A percentile compares a stretch with the other conserved stretches of the same genome.
Evolutionary conservation across 2,329 filamentous ascomycete genomes (phyloP).

Genomic region (Septoria petroselini): DNA sequence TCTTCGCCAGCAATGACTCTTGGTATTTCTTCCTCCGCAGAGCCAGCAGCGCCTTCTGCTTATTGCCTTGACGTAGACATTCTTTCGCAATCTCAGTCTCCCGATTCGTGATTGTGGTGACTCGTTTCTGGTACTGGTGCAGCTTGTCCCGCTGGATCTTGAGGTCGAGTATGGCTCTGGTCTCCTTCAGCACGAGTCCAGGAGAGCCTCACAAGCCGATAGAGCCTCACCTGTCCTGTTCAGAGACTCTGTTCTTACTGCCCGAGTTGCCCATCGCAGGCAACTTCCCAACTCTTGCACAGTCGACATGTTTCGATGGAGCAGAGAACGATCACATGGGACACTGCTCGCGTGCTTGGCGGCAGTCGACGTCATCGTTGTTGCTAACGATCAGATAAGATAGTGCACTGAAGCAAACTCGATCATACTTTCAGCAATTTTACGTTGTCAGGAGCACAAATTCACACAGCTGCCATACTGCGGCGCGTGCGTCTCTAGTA

Average conservation of each 20-base stretch:
- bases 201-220: too few species aligned
- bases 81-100: constrained; percentile 83
- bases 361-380: constrained; percentile 1
- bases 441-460: not conserved
- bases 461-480: not conserved
- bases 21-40: constrained; percentile 96
- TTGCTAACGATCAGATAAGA: constrained; percentile 3
- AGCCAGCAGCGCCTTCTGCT: constrained; percentile 76
- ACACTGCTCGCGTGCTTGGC: constrained; percentile 10
- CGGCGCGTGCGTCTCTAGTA: not conserved
- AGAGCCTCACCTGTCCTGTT: constrained; percentile 75
- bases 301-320: not conserved
- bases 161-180: constrained; percentile 91
- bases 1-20: constrained; percentile 81
- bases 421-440: not conserved
- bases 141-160: constrained; percentile 97
- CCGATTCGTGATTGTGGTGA: constrained; percentile 77
- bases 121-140: constrained; percentile 90
- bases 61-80: constrained; percentile 77
- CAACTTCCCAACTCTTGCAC: constrained; percentile 1
- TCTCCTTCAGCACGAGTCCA: constrained; percentile 4
- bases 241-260: constrained; percentile 64
- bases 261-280: constrained; percentile 60
- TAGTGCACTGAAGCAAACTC: constrained; percentile 4
- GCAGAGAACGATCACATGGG: not conserved